Base-by-base conservation (phyloP, 2,329 filamentous ascomycete genomes). In the Paecilomyces fulvus region DNA sequence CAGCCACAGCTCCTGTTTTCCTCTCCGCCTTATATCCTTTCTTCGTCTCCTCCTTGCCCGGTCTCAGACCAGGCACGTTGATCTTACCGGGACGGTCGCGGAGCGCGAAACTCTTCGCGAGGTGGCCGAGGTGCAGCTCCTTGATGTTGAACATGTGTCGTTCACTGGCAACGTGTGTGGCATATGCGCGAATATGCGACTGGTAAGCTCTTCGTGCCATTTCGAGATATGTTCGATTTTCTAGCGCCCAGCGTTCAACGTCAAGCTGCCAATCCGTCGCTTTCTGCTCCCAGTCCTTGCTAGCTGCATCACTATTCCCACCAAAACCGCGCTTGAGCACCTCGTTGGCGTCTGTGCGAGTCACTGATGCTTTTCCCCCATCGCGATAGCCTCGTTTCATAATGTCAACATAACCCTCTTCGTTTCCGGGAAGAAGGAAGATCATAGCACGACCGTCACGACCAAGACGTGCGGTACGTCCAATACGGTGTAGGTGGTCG, bases 401-500 rank as follows among this genome's bases (percentile, higher is more conserved):
- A 1, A 92, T 79, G 2, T 85, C 80, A 43, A 96, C 85, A 70
- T 99, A 99, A 55, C 88, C 89, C 74, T 99, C 94, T 72, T 99
- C 94, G 56, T 84, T 85, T 14, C 94, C 94, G 0, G 94, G 94
- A 57, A 92, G 84, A 12, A 99, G 83, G 78, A 97, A 97, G 23
- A 97, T 85, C 10, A 89, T 81, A 0, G 94, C 91, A 56, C 92
- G 86, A 28, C 94, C 94, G 10, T 92, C 83, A 5, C 89, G 87
- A 14, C 94, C 94, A 0, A 95, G 90, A 79, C 94, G 89, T 3
- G 94, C 94, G 10, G 94, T 99, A 71, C 94, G 88, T 55, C 94
- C 94, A 55, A 97, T 90, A 56, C 94, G 87, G 75, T 99, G 94
- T 7, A 96, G 82, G 71, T 99, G 94, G 71, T 99, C 94, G 59